These are phyloP conservation scores for Camelina hispida DNA, from an alignment of 345 rosid genomes.

Conservation along the genomic window DNA sequence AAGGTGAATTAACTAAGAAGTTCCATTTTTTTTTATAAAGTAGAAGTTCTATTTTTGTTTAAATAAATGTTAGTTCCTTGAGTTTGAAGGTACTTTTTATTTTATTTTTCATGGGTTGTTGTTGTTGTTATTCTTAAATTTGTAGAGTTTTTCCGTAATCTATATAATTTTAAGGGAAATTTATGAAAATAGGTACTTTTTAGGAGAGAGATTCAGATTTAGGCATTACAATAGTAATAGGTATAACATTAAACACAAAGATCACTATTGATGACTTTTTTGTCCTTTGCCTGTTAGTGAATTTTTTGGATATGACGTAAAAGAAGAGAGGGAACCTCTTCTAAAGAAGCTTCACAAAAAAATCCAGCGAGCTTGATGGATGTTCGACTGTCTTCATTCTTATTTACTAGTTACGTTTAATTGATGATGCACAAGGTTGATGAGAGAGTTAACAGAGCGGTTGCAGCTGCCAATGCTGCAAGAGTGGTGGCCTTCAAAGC, in stretches of 20 bases:
- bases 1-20: background rate
- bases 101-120: constrained; percentile 6
- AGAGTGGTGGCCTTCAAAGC: constrained; percentile 89
- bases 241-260: too few species aligned
- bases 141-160: background rate
- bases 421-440: constrained; percentile 90
- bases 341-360: too few species aligned
- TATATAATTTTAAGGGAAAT: background rate
- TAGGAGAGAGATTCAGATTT: too few species aligned
- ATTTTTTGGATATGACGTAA: too few species aligned
- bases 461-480: constrained; percentile 88
- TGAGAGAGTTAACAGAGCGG: constrained; percentile 88
- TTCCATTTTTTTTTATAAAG: background rate
- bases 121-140: background rate
- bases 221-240: too few species aligned
- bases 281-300: too few species aligned
- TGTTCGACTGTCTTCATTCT: too few species aligned
- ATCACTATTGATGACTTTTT: too few species aligned
- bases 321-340: too few species aligned
- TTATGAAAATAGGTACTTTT: too few species aligned
- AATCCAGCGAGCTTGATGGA: too few species aligned
- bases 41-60: background rate
- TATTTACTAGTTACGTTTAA: too few species aligned
- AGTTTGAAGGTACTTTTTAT: background rate
- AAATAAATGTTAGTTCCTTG: constrained; percentile 15